phyloP scores from a whole-genome alignment of 2,329 filamentous ascomycete species.

The Trichoderma oligosporum region DNA sequence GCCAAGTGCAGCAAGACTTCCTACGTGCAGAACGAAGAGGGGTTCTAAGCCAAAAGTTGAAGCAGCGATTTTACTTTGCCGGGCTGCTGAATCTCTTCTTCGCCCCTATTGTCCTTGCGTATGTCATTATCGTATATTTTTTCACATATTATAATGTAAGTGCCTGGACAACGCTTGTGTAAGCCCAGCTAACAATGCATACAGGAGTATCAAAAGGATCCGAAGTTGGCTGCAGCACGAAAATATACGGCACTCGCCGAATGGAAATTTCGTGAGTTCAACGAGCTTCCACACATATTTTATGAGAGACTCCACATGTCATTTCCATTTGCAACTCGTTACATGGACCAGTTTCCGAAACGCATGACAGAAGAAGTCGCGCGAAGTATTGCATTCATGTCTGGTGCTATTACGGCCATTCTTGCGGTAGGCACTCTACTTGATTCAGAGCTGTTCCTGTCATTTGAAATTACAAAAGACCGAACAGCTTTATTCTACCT shows the following conservation, averaged over 20 bases:
- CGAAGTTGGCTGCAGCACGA: conserved; percentile 72
- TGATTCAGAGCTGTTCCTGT: conserved; percentile 85
- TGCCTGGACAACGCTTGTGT: not conserved
- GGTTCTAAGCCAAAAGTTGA: conserved; percentile 72
- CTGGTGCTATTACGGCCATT: conserved; percentile 81
- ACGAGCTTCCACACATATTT: conserved; percentile 90
- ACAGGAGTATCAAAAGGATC: conserved; percentile 92
- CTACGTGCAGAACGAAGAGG: conserved; percentile 78
- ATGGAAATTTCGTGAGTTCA: conserved; percentile 99
- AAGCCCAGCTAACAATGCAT: not conserved
- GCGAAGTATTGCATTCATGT: conserved; percentile 80
- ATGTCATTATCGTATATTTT: conserved; percentile 84
- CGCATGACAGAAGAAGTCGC: conserved; percentile 84
- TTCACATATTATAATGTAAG: conserved; percentile 86
- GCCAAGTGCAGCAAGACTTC: conserved; percentile 82
- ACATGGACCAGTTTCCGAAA: conserved; percentile 95
- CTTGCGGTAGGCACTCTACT: conserved; percentile 79
- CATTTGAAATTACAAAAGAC: conserved; percentile 85
- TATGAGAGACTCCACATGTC: conserved; percentile 89
- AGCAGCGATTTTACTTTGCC: conserved; percentile 73
- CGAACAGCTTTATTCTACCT: conserved; percentile 89
- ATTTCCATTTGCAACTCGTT: conserved; percentile 85
- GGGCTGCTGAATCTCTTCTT: conserved; percentile 83
- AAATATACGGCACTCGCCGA: conserved; percentile 90
- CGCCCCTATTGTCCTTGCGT: conserved; percentile 82